Evolutionary conservation across 2,329 filamentous ascomycete genomes (phyloP).

Genomic region (Xylaria sp.): DNA sequence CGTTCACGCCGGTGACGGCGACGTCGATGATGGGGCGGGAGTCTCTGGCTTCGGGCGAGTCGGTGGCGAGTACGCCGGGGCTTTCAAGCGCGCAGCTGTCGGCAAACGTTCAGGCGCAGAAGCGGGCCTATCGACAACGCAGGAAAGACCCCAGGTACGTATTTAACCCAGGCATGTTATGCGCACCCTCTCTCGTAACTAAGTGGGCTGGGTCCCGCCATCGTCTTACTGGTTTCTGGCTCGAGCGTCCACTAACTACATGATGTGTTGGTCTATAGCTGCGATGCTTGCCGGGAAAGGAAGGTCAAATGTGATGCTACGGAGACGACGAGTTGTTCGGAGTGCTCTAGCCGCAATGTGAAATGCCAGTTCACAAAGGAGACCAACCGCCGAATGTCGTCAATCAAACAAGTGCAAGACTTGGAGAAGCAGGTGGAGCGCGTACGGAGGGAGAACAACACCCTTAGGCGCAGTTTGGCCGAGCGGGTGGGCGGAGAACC

Average conservation of each 20-base stretch:
- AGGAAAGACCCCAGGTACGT: conserved; percentile 84
- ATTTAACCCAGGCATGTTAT: conserved; percentile 5
- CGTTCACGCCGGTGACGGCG: conserved; percentile 63
- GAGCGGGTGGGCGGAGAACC: conserved; percentile 58
- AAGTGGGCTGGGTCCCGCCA: not conserved
- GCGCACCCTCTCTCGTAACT: not conserved
- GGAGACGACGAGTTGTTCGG: conserved; percentile 94
- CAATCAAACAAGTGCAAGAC: conserved; percentile 98
- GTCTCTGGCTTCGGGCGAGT: conserved; percentile 69
- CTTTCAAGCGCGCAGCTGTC: conserved; percentile 54
- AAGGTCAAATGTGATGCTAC: conserved; percentile 95
- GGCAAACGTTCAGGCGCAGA: conserved; percentile 76
- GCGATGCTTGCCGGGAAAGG: conserved; percentile 92
- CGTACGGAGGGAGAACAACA: conserved; percentile 81
- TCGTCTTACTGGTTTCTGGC: conserved; percentile 14
- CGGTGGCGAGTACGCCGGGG: conserved; percentile 65
- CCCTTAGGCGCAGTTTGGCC: conserved; percentile 73
- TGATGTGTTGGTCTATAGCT: conserved; percentile 59
- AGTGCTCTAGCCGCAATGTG: conserved; percentile 95
- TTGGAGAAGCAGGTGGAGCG: conserved; percentile 89
- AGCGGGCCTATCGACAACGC: conserved; percentile 92
- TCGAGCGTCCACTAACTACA: conserved; percentile 32
- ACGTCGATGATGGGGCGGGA: conserved; percentile 67
- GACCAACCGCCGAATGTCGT: conserved; percentile 98
- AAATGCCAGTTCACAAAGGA: conserved; percentile 99